Base-by-base conservation (phyloP, 805 yeast genomes). In the Maudiozyma bulderi region DNA sequence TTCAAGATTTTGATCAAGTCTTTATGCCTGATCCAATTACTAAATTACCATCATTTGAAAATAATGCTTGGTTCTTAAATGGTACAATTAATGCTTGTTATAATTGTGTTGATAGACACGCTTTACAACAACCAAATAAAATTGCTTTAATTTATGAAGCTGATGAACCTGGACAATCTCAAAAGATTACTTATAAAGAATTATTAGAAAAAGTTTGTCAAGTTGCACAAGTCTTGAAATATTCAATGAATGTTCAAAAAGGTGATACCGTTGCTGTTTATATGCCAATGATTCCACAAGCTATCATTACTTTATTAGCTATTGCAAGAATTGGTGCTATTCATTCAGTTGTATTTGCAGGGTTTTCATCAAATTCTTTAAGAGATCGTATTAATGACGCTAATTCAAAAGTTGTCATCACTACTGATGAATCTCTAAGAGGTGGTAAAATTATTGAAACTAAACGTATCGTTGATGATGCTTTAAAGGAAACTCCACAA, bases 211-310 rank as follows among this genome's bases (percentile, higher is more conserved):
- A 85, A 57, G 88, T 85, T 34, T 82, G 80, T 40, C 77, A 78
- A 61, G 80, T 82, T 48, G 84, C 91, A 7, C 86, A 84, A 57
- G 82, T 81, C 35, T 74, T 86, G 62, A 70, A 74, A 55, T 68
- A 71, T 51, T 60, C 67, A 14, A 71, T 81, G 73, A 90, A 90
- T 45, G 81, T 85, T 50, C 70, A 73, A 52, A 86, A 85, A 68
- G 93, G 93, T 58, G 95, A 86, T 63, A 82, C 89, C 14, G 91
- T 86, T 50, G 93, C 93, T 28, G 85, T 86, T 47, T 86, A 86
- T 65, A 73, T 86, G 72, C 95, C 95, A 59, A 86, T 85, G 93
- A 82, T 81, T 54, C 84, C 90, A 43, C 86, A 84, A 64, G 90
- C 93, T 39, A 69, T 86, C 46, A 72, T 83, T 50, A 79, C 93